Base-by-base conservation (phyloP, 805 yeast genomes). In the Wickerhamiella azyma region DNA sequence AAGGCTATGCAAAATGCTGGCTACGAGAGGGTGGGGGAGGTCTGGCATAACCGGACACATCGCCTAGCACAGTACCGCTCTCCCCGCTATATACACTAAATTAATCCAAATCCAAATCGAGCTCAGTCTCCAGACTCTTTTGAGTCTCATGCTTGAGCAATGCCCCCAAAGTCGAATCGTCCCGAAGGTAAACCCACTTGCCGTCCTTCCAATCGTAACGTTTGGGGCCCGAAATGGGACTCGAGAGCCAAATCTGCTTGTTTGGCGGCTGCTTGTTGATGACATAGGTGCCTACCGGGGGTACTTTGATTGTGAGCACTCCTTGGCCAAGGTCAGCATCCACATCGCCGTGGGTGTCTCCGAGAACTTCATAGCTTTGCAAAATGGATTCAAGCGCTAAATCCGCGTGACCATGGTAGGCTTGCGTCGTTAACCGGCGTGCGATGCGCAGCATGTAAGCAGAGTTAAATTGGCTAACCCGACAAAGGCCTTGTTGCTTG, bases 221-320 rank as follows among this genome's bases (percentile, higher is more conserved):
- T 58, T 86, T 85, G 5, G 98, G 98, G 0, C 98, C 98, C 7
- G 94, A 81, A 3, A 85, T 59, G 0, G 99, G 99, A 38, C 94
- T 82, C 49, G 94, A 77, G 45, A 89, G 70, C 99, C 99, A 92
- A 26, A 92, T 81, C 62, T 92, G 99, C 64, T 84, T 81, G 65
- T 86, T 92, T 3, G 98, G 96, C 1, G 98, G 98, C 64, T 92
- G 97, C 59, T 86, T 89, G 67, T 92, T 92, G 59, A 92, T 79
- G 26, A 92, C 94, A 59, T 92, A 92, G 0, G 88, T 74, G 1
- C 96, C 97, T 14, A 69, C 67, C 1, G 77, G 74, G 2, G 89
- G 84, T 14, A 83, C 55, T 6, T 70, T 75, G 48, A 92, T 61
- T 1, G 89, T 78, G 64, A 92, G 63, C 8, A 92, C 96, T 7